Percentiles rank a stretch among this genome's conserved stretches.
phyloP scores from a whole-genome alignment of 805 yeast genomes.

The Lipomyces chichibuensis region DNA sequence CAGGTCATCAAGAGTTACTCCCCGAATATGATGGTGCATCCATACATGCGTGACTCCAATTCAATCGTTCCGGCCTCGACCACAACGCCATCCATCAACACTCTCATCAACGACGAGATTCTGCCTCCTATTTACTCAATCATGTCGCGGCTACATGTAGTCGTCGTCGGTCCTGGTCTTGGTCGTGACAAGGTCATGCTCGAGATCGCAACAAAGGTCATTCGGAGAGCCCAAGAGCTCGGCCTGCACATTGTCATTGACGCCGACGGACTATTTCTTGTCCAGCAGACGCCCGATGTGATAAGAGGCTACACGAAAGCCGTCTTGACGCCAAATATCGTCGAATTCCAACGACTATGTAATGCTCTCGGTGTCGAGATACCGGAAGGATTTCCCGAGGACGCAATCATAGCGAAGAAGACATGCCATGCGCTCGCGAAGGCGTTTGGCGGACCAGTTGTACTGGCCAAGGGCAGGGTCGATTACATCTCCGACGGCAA shows the following conservation, averaged over 20 bases:
- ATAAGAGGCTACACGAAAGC: conserved; percentile 61
- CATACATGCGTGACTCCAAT: conserved; percentile 64
- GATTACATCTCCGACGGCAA: conserved; percentile 67
- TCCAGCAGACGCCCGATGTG: conserved; percentile 61
- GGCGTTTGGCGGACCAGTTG: conserved; percentile 57
- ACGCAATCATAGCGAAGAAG: conserved; percentile 9
- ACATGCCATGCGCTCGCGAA: conserved; percentile 50
- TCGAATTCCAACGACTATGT: conserved; percentile 74
- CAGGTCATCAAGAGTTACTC: conserved; percentile 81
- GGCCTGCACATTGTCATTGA: conserved; percentile 78
- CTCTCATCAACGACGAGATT: conserved; percentile 44
- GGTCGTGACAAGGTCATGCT: conserved; percentile 80
- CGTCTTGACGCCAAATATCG: conserved; percentile 84
- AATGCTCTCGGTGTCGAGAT: conserved; percentile 15
- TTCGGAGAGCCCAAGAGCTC: conserved; percentile 59
- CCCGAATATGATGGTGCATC: conserved; percentile 96
- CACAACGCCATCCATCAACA: conserved; percentile 2
- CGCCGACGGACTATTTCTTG: conserved; percentile 81
- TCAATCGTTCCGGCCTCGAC: conserved; percentile 7
- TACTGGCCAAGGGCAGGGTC: conserved; percentile 71
- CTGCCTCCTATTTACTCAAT: conserved; percentile 60
- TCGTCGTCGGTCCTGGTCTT: conserved; percentile 91
- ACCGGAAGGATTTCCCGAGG: conserved; percentile 14
- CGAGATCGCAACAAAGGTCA: conserved; percentile 58
- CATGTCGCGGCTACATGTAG: conserved; percentile 71